Evolutionary conservation across 2,329 filamentous ascomycete species (phyloP).

Genomic region (Colletotrichum paranaense): DNA sequence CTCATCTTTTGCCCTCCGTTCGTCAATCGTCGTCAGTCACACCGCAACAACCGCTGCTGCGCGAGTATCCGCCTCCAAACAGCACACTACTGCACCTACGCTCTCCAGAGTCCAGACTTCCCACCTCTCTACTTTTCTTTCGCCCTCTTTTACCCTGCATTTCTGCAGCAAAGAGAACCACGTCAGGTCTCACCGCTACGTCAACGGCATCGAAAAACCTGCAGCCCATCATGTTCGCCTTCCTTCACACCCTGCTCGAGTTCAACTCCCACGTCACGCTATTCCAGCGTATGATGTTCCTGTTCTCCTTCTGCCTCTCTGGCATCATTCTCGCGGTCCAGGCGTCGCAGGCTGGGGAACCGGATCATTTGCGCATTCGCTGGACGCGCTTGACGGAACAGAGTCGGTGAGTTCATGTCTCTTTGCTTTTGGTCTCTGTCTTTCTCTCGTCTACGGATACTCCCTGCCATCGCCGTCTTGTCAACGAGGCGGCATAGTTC

Average conservation of each 20-base stretch:
- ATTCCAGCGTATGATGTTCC: conserved; percentile 37
- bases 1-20: neutral
- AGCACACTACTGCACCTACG: conserved; percentile 8
- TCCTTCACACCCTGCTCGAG: conserved; percentile 27
- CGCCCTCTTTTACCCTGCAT: neutral
- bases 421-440: neutral
- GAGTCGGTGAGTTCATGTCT: conserved; percentile 30
- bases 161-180: neutral
- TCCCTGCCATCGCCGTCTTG: neutral
- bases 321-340: conserved; percentile 39
- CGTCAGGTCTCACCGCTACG: conserved; percentile 6
- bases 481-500: neutral
- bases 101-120: too few species aligned
- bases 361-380: conserved; percentile 25
- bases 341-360: conserved; percentile 36
- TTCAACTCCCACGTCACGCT: conserved; percentile 31
- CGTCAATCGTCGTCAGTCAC: conserved; percentile 3
- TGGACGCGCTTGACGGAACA: conserved; percentile 37
- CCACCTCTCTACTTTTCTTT: neutral
- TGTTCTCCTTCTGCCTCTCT: conserved; percentile 37
- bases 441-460: too few species aligned
- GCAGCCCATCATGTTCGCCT: conserved; percentile 13
- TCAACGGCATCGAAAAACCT: neutral
- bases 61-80: conserved; percentile 4
- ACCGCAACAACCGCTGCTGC: conserved; percentile 14